Evolutionary conservation across 306 rosid species (phyloP).

Genomic region (Cotoneaster glaucophyllus): DNA sequence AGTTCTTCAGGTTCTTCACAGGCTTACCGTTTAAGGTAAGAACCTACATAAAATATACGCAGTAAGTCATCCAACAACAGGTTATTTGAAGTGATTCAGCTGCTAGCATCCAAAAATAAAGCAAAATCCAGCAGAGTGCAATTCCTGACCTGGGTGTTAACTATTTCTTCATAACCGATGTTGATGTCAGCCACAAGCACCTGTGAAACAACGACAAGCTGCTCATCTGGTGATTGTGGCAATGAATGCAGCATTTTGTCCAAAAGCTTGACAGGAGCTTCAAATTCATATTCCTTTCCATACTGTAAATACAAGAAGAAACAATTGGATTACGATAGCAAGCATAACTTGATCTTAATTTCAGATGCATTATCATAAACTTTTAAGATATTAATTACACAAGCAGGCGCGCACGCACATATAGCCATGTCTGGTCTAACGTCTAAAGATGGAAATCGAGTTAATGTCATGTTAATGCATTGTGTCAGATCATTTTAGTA

Average conservation of each 20-base stretch:
- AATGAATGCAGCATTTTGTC: slow-evolving; percentile 81
- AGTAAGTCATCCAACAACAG: not conserved
- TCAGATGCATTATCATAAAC: not conserved
- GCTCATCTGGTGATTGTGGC: slow-evolving; percentile 83
- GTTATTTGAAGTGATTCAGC: not conserved
- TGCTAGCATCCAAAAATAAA: not conserved
- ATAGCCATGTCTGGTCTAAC: not conserved
- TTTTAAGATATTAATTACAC: not conserved
- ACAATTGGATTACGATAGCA: not conserved
- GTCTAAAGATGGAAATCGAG: not conserved
- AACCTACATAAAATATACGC: slow-evolving; percentile 42
- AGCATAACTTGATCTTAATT: not conserved
- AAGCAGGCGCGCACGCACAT: not conserved
- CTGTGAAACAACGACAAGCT: slow-evolving; percentile 92
- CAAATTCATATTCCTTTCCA: slow-evolving; percentile 86
- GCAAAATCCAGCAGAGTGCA: not conserved
- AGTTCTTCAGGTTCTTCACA: slow-evolving; percentile 73
- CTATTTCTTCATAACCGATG: slow-evolving; percentile 91
- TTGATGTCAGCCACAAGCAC: slow-evolving; percentile 95
- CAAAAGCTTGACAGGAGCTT: slow-evolving; percentile 94
- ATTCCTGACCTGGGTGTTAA: slow-evolving; percentile 73
- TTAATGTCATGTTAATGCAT: not conserved
- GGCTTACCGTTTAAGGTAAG: slow-evolving; percentile 83
- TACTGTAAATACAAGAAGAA: slow-evolving; percentile 42
- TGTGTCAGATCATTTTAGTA: not conserved